These are phyloP conservation scores for Microthlaspi erraticum DNA, from an alignment of 345 rosid genomes.

Conservation along the genomic window DNA sequence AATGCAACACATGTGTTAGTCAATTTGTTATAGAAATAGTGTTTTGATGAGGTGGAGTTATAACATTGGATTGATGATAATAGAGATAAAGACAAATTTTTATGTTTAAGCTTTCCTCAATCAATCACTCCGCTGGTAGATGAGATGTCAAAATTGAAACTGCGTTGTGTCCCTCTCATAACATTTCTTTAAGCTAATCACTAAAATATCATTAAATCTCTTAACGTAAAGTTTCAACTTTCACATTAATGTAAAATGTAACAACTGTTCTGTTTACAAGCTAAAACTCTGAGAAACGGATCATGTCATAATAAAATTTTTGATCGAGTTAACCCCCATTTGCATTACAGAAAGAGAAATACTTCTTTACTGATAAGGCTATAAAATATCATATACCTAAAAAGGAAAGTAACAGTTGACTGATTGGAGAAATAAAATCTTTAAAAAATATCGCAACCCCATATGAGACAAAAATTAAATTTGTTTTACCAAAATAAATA, in stretches of 20 bases:
- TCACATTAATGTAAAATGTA: conserved; percentile 2
- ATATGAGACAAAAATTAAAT: not conserved
- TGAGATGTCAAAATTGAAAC: conserved; percentile 42
- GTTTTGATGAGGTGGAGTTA: conserved; percentile 32
- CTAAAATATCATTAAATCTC: not conserved
- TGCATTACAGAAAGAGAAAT: conserved; percentile 20
- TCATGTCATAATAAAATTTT: not conserved
- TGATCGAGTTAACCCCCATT: conserved; percentile 17
- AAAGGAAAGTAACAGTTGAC: conserved; percentile 19
- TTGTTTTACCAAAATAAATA: conserved; percentile 2
- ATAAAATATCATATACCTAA: conserved; percentile 23
- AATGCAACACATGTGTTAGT: conserved; percentile 16
- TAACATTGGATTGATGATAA: conserved; percentile 39
- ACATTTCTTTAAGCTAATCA: conserved; percentile 11
- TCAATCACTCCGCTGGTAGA: conserved; percentile 39
- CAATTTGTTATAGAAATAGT: conserved; percentile 11
- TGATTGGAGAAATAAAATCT: conserved; percentile 14
- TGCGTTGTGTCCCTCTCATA: conserved; percentile 33
- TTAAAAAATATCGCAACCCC: not conserved
- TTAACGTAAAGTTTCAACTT: not conserved
- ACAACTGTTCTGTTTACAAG: conserved; percentile 12
- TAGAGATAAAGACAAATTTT: conserved; percentile 34
- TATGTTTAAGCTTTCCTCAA: conserved; percentile 27
- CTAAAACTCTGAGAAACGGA: conserved; percentile 7
- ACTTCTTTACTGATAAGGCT: not conserved